phyloP scores from a whole-genome alignment of 805 yeast genomes.

The Jamesozyma gamospora region DNA sequence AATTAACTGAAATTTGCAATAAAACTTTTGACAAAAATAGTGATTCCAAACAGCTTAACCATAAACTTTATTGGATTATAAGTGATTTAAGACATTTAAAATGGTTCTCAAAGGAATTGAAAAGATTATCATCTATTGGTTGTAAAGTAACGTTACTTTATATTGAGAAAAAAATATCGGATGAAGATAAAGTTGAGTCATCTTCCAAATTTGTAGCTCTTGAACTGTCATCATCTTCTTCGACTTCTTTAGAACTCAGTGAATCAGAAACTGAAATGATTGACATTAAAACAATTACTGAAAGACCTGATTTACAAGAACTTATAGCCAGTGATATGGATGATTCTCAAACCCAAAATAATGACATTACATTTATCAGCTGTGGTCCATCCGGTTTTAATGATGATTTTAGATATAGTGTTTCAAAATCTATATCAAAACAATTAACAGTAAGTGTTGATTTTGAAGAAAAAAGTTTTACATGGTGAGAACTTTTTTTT shows the following conservation, averaged over 20 bases:
- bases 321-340: slow-evolving; percentile 31
- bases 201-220: background rate
- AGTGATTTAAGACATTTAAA: slow-evolving; percentile 40
- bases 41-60: slow-evolving; percentile 5
- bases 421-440: slow-evolving; percentile 31
- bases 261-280: background rate
- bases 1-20: slow-evolving; percentile 26
- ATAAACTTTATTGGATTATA: slow-evolving; percentile 55
- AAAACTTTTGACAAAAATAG: slow-evolving; percentile 8
- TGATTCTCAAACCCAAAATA: slow-evolving; percentile 26
- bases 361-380: slow-evolving; percentile 43
- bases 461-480: slow-evolving; percentile 2
- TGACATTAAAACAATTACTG: background rate
- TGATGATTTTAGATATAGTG: slow-evolving; percentile 43
- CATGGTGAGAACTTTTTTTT: background rate
- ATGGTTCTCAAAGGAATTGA: slow-evolving; percentile 40
- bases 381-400: slow-evolving; percentile 58
- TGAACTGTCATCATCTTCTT: too few relatives aligned
- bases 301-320: slow-evolving; percentile 38
- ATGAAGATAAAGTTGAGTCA: slow-evolving; percentile 3
- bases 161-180: slow-evolving; percentile 1
- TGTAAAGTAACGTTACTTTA: slow-evolving; percentile 19
- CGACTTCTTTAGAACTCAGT: background rate
- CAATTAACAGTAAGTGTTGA: slow-evolving; percentile 23
- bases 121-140: slow-evolving; percentile 21